A percentile compares a stretch with the other conserved stretches of the same genome.
Evolutionary conservation across 1,139 yeast genomes (phyloP).

Genomic region (Candida tropicalis): DNA sequence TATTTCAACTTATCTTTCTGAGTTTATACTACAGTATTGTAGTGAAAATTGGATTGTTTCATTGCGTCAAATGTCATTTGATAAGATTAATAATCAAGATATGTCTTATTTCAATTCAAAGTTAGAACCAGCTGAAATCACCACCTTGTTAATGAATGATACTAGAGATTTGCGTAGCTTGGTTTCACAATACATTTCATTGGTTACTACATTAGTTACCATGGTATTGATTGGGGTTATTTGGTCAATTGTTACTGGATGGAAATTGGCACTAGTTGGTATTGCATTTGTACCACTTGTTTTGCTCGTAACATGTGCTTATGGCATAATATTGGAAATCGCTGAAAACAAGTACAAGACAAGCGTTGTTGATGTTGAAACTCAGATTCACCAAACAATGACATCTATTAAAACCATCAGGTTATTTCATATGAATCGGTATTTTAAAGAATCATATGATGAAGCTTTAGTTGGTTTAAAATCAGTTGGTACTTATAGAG

Average conservation of each 20-base stretch:
- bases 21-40: slow-evolving; percentile 52
- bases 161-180: slow-evolving; percentile 72
- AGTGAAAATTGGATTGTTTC: slow-evolving; percentile 71
- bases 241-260: slow-evolving; percentile 82
- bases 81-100: slow-evolving; percentile 53
- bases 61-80: slow-evolving; percentile 55
- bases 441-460: slow-evolving; percentile 45
- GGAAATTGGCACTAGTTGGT: slow-evolving; percentile 86
- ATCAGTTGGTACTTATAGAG: slow-evolving; percentile 46
- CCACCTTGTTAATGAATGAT: slow-evolving; percentile 76
- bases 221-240: slow-evolving; percentile 61
- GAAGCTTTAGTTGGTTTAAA: slow-evolving; percentile 28
- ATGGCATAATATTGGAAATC: slow-evolving; percentile 52
- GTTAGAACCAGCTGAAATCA: slow-evolving; percentile 54
- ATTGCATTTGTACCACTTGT: slow-evolving; percentile 71
- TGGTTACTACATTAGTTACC: slow-evolving; percentile 52
- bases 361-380: slow-evolving; percentile 56
- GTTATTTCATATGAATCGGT: slow-evolving; percentile 51
- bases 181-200: slow-evolving; percentile 61
- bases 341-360: slow-evolving; percentile 65
- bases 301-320: slow-evolving; percentile 49
- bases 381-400: slow-evolving; percentile 58
- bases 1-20: slow-evolving; percentile 51
- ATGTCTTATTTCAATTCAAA: slow-evolving; percentile 53
- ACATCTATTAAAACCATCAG: slow-evolving; percentile 65